Base-by-base conservation (phyloP, 2,329 filamentous ascomycete species). In the Talaromyces amestolkiae region DNA sequence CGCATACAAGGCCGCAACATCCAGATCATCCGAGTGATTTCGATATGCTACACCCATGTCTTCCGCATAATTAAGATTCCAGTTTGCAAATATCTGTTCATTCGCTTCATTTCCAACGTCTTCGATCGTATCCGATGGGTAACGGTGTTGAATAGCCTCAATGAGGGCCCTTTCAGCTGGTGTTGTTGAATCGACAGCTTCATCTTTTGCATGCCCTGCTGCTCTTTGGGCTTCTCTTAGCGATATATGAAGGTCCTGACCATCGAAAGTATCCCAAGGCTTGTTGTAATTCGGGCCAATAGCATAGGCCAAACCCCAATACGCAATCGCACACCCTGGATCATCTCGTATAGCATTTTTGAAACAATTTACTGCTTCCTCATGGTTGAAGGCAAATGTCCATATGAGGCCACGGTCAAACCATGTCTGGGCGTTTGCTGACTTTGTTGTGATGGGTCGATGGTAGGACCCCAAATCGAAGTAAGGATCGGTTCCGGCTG, bases 371-470 rank as follows among this genome's bases (percentile, higher is more conserved):
- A 82, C 83, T 0, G 89, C 85, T 74, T 92, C 90, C 69, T 89
- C 88, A 72, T 92, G 90, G 72, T 93, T 92, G 80, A 93, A 93
- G 24, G 81, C 88, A 74, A 90, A 93, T 51, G 82, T 84, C 90
- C 90, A 93, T 24, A 88, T 80, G n/a, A 93, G 78, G 2, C 89
- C 90, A 3, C 89, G 86, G 72, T 89, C 82, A 73, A 91, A 92
- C 90, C 90, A 93, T 7, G 70, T 78, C 71, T 90, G 86, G 1
- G 87, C 83, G 54, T 82, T 79, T 3, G 73, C 51, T 70, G 73
- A 86, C 17, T 70, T 74, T 0, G 87, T 87, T 41, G 77, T 87
- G 54, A 91, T 79, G 2, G 77, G 70, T n/a, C 86, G 84, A 37
- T 79, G 77, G 72, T 85, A 87, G 0, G 78, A 72, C 64, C 89